phyloP scores from a whole-genome alignment of 441 rosid genomes.

The Pelargonium citronellum region DNA sequence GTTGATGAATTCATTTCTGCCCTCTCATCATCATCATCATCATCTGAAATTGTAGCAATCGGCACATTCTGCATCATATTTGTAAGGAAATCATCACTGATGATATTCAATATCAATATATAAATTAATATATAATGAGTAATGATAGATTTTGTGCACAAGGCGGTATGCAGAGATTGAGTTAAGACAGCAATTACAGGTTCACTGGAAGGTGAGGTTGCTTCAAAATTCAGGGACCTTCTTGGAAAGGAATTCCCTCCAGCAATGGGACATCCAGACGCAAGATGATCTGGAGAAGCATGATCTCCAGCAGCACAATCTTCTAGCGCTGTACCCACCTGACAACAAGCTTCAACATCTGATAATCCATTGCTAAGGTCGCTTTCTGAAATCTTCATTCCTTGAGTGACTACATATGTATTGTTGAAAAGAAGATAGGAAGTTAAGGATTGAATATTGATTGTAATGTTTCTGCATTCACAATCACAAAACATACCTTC shows the following conservation, averaged over 20 bases:
- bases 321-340: not conserved
- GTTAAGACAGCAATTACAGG: not conserved
- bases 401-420: not conserved
- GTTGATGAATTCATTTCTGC: not conserved
- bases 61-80: slow-evolving; percentile 4
- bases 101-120: slow-evolving; percentile 3
- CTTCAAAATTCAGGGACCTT: not conserved
- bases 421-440: not conserved
- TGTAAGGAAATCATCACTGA: not conserved
- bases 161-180: not conserved
- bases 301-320: not conserved
- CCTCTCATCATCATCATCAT: not conserved
- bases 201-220: not conserved
- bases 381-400: not conserved
- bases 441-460: not conserved
- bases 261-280: not conserved
- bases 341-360: slow-evolving; percentile 1
- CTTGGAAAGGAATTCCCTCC: not conserved
- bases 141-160: not conserved
- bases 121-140: not conserved
- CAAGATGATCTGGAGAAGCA: slow-evolving; percentile 3
- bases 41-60: slow-evolving; percentile 5
- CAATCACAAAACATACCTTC: not conserved
- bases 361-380: slow-evolving; percentile 1
- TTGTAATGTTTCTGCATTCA: not conserved